Conservation (phyloP, 129 eudicot genomes). For the Lonicera japonica region DNA sequence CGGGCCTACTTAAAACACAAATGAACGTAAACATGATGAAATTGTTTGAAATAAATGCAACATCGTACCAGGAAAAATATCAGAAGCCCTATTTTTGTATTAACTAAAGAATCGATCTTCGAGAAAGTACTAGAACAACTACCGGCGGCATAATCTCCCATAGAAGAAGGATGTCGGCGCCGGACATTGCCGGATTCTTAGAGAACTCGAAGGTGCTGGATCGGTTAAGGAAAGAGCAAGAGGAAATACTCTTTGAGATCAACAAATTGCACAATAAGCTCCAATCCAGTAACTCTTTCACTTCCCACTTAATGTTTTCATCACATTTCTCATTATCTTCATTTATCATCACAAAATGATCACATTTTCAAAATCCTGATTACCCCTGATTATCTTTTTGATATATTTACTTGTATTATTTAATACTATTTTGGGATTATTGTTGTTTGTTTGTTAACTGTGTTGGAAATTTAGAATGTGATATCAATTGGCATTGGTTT, state of each 20-base stretch:
- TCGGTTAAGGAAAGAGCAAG: constrained; percentile 84
- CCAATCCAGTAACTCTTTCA: constrained; percentile 44
- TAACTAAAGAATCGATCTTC: not conserved
- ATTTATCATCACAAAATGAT: no score
- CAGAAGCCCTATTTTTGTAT: no score
- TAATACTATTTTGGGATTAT: not conserved
- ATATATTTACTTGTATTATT: no score
- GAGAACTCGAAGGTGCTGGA: constrained; percentile 85
- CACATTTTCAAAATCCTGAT: no score
- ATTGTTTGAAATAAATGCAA: no score
- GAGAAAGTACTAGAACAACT: not conserved
- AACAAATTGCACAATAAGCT: constrained; percentile 84
- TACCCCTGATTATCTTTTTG: no score
- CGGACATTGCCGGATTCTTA: constrained; percentile 55
- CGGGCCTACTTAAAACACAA: no score
- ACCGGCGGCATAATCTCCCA: not conserved
- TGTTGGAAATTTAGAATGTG: no score
- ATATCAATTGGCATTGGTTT: not conserved
- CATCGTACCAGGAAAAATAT: no score
- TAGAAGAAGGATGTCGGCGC: constrained; percentile 42
- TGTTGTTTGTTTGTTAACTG: no score
- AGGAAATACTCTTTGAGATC: constrained; percentile 67
- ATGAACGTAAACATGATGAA: no score
- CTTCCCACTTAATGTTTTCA: not conserved
- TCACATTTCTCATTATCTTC: no score